phyloP scores from a whole-genome alignment of 2,329 filamentous ascomycete species.

The Paraphoma sp. region DNA sequence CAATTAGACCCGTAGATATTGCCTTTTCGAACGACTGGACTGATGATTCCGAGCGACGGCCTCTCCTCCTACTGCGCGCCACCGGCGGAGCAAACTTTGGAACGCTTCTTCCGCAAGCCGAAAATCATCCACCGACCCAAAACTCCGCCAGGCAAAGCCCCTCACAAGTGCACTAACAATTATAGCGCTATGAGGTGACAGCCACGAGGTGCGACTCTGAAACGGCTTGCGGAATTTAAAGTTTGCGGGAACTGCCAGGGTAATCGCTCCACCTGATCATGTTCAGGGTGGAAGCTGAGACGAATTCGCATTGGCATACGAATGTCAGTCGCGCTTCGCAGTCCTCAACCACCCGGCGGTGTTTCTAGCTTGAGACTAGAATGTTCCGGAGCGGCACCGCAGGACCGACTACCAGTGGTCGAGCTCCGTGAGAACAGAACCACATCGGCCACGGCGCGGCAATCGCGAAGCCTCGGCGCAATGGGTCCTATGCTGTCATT shows the following conservation, averaged over 20 bases:
- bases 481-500: neutral
- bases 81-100: slow-evolving; percentile 10
- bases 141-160: slow-evolving; percentile 10
- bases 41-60: slow-evolving; percentile 1
- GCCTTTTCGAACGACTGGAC: neutral
- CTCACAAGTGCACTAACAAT: neutral
- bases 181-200: slow-evolving; percentile 11
- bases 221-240: slow-evolving; percentile 29
- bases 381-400: neutral
- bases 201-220: slow-evolving; percentile 22
- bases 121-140: slow-evolving; percentile 16
- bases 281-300: neutral
- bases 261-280: neutral
- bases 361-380: slow-evolving; percentile 21
- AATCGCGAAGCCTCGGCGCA: slow-evolving; percentile 3
- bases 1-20: neutral
- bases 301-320: slow-evolving; percentile 10
- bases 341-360: slow-evolving; percentile 6
- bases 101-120: slow-evolving; percentile 14
- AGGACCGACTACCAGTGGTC: neutral
- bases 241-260: slow-evolving; percentile 25
- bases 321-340: slow-evolving; percentile 3
- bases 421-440: neutral
- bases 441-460: neutral
- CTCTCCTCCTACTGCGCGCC: neutral